Conservation (phyloP, 1,284 basidiomycete genomes). For the Microbotryum violaceum region DNA sequence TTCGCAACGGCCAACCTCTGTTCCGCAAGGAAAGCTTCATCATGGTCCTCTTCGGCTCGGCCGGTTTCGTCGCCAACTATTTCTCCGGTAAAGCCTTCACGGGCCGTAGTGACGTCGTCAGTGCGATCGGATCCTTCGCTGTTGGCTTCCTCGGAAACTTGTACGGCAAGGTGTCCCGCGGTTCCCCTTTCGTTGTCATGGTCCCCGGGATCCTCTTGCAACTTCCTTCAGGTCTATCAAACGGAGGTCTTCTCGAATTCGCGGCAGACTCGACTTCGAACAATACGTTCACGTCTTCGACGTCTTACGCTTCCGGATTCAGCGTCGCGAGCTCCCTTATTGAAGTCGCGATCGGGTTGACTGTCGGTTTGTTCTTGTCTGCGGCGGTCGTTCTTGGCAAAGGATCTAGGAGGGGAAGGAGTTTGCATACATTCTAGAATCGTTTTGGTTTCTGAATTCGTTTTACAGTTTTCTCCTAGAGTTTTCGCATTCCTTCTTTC, state of each 20-base stretch:
- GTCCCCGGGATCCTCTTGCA: conserved; percentile 71
- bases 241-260: conserved; percentile 72
- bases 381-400: conserved; percentile 41
- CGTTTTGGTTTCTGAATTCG: not conserved
- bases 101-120: conserved; percentile 50
- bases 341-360: conserved; percentile 48
- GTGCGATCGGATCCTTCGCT: conserved; percentile 58
- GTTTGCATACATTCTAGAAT: no score
- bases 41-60: conserved; percentile 61
- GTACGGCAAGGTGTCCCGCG: conserved; percentile 70
- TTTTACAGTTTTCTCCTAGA: not conserved
- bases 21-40: conserved; percentile 58
- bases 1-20: conserved; percentile 68
- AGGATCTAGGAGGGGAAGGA: conserved; percentile 43
- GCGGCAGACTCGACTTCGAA: conserved; percentile 45
- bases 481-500: not conserved
- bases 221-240: conserved; percentile 75
- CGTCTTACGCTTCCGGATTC: conserved; percentile 59
- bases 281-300: conserved; percentile 48
- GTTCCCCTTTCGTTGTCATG: conserved; percentile 64
- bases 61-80: conserved; percentile 60
- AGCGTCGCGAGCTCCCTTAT: conserved; percentile 44
- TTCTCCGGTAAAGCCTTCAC: conserved; percentile 60
- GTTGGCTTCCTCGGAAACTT: conserved; percentile 76
- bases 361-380: conserved; percentile 59